These are phyloP conservation scores for Sclerotinia sclerotiorum DNA, from an alignment of 2,329 filamentous ascomycete species.

Conservation along the genomic window DNA sequence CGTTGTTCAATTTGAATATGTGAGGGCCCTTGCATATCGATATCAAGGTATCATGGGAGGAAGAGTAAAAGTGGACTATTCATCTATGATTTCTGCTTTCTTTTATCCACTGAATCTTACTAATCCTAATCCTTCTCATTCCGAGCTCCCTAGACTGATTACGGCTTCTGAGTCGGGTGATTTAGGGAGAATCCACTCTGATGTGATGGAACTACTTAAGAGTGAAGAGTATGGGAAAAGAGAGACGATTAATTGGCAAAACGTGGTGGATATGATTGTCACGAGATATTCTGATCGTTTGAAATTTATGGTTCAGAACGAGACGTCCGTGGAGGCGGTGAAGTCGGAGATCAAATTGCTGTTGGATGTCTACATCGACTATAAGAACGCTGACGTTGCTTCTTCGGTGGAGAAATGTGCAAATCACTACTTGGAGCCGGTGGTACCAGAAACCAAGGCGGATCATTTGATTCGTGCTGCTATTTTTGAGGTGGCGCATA, in stretches of 20 bases:
- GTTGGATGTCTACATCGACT: conserved; percentile 48
- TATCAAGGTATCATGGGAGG: conserved; percentile 47
- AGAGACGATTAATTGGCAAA: conserved; percentile 56
- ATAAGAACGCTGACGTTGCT: conserved; percentile 41
- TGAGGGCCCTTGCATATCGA: conserved; percentile 44
- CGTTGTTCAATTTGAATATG: conserved; percentile 39
- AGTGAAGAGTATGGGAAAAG: conserved; percentile 25
- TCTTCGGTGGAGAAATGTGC: conserved; percentile 50
- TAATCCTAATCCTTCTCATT: conserved; percentile 31
- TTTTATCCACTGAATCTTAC: conserved; percentile 38
- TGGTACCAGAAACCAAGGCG: conserved; percentile 41
- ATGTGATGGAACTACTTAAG: conserved; percentile 48
- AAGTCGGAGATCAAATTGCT: conserved; percentile 45
- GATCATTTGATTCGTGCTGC: conserved; percentile 50
- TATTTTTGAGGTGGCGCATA: conserved; percentile 43
- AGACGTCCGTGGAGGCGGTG: conserved; percentile 29
- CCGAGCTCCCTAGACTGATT: conserved; percentile 33
- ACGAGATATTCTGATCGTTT: conserved; percentile 60
- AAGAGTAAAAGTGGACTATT: conserved; percentile 38
- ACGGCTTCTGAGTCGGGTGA: conserved; percentile 13
- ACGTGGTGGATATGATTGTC: conserved; percentile 63
- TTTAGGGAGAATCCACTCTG: conserved; percentile 43
- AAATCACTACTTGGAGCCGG: conserved; percentile 46
- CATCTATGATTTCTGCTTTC: conserved; percentile 37
- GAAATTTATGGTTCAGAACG: conserved; percentile 28